Evolutionary conservation across 768 basidiomycete genomes (phyloP), one percentile per base, ranked within the genome.

Genomic region (Peribolospora baueri): DNA sequence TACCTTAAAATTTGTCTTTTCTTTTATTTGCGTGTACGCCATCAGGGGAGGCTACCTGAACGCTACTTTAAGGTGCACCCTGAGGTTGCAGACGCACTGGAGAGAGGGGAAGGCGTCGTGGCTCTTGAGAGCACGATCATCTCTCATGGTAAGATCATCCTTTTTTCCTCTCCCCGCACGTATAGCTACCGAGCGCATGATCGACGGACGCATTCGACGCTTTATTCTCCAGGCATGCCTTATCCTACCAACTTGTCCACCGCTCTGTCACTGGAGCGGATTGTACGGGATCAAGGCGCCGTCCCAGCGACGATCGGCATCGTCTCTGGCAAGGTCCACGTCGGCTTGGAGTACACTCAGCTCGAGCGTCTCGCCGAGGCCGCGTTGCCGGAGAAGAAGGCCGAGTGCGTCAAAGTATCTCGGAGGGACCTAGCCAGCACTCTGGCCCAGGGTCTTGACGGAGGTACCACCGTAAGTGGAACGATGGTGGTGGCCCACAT

Each of bases 81-180:
- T 7, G 88, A 97, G 66, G 80, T 95, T 41, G 70, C 80, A 59
- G 75, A 88, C 54, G 88, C 90, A 3, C 72, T 91, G 25, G 70
- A 73, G 4, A 69, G 72, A 46, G 69, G 72, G 7, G 71, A 69
- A 58, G 78, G 87, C 14, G 72, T 95, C 48, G 86, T 95, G 8
- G 88, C 90, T 9, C 76, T 97, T 8, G 91, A 97, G 66, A 84
- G 82, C 2, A 80, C 91, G 1, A 76, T 97, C 53, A 78, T 93
- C 57, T 88, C 88, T 1, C 86, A 95, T 71, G 91, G 71, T 64
- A 40, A 11, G 62, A 11, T n/a, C 43, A 41, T 50, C 37, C 7
- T 41, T n/a, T 45, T 8, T 46, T 37, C 46, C 10, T 53, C 3
- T 39, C 37, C 2, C 8, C 46, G 50, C 37, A 14, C 14, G n/a